Conservation (phyloP, 2,329 filamentous ascomycete species). For the Zymoseptoria tritici region DNA sequence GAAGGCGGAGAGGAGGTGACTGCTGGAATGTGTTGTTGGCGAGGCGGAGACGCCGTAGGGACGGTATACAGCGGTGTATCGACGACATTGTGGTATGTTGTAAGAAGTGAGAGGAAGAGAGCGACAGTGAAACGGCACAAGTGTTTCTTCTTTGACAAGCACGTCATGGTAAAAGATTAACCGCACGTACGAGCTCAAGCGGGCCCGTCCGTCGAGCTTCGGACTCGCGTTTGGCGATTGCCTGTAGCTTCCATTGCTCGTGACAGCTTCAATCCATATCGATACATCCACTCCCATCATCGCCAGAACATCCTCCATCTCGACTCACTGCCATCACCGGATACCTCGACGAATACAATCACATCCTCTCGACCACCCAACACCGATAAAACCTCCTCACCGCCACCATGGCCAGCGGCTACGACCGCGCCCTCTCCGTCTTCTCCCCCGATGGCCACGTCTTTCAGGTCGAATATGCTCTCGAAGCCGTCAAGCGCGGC, state of each 20-base stretch:
- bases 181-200: neutral
- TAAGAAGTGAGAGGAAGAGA: conserved; percentile 1
- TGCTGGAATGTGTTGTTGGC: conserved; percentile 27
- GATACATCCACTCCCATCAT: neutral
- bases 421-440: conserved; percentile 97
- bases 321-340: neutral
- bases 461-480: conserved; percentile 98
- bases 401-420: conserved; percentile 74
- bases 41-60: conserved; percentile 26
- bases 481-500: conserved; percentile 98
- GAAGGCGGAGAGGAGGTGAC: conserved; percentile 18
- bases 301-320: neutral
- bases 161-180: neutral
- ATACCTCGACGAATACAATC: neutral
- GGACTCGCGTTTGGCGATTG: neutral
- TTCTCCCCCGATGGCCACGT: conserved; percentile 99
- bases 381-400: neutral
- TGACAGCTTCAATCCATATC: neutral
- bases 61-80: conserved; percentile 20
- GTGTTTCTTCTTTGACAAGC: conserved; percentile 1
- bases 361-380: neutral
- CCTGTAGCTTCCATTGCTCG: neutral
- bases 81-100: conserved; percentile 16
- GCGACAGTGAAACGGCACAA: neutral
- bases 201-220: neutral